These are phyloP conservation scores for Chrysoporthe puriensis DNA, from an alignment of 2,329 filamentous ascomycete genomes.

Conservation along the genomic window DNA sequence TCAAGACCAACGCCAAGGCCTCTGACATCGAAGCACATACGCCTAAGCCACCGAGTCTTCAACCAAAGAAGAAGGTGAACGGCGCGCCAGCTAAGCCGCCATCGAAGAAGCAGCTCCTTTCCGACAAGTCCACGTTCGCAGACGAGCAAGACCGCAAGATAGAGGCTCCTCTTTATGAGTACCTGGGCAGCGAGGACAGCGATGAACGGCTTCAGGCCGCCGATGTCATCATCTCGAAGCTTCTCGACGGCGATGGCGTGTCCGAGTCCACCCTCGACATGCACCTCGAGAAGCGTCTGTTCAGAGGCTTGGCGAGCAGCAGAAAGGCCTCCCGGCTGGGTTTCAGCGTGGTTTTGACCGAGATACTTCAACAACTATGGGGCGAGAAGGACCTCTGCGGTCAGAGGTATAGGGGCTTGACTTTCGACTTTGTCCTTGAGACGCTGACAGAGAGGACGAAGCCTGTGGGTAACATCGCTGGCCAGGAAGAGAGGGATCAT, in stretches of 20 bases:
- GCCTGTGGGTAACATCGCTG: constrained; percentile 55
- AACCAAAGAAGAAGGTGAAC: constrained; percentile 22
- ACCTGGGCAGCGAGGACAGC: constrained; percentile 62
- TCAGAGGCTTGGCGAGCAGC: constrained; percentile 86
- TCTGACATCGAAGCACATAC: constrained; percentile 18
- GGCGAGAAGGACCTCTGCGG: constrained; percentile 50
- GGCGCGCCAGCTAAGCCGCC: constrained; percentile 28
- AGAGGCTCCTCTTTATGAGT: constrained; percentile 63
- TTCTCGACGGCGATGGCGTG: constrained; percentile 54
- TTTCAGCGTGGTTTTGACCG: constrained; percentile 86
- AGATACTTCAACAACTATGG: constrained; percentile 75
- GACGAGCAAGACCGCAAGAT: constrained; percentile 60
- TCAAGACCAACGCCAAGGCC: constrained; percentile 32
- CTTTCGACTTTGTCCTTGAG: constrained; percentile 58
- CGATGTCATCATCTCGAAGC: constrained; percentile 59
- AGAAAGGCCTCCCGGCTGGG: constrained; percentile 87
- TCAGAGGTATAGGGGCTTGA: constrained; percentile 55
- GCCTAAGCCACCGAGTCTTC: constrained; percentile 32
- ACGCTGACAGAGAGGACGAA: constrained; percentile 61
- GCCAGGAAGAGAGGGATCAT: constrained; percentile 83
- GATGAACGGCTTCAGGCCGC: constrained; percentile 61
- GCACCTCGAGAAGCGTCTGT: constrained; percentile 70
- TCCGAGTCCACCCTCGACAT: constrained; percentile 57
- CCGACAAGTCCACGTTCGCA: constrained; percentile 52
- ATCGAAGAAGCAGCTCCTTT: constrained; percentile 39